A percentile compares a stretch with the other conserved stretches of the same genome.
Conservation (phyloP, 495 filamentous ascomycete species). For the Aspergillus bertholletiae region DNA sequence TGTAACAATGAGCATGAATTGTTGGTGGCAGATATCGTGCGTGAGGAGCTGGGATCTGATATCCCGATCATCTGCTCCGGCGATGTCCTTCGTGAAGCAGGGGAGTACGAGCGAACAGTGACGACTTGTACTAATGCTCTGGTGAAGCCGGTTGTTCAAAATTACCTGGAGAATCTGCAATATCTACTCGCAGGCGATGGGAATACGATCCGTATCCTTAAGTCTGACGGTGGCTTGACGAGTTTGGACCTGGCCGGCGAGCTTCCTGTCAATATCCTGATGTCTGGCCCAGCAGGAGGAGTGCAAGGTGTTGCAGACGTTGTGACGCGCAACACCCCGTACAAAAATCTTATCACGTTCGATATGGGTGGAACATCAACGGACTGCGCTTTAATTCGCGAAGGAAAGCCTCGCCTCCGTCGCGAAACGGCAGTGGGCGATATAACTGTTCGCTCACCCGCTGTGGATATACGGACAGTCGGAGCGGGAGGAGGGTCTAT, state of each 20-base stretch:
- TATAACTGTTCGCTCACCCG: slow-evolving; percentile 44
- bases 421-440: slow-evolving; percentile 44
- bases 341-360: slow-evolving; percentile 48
- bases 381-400: slow-evolving; percentile 44
- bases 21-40: slow-evolving; percentile 30
- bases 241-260: slow-evolving; percentile 40
- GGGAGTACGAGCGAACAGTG: slow-evolving; percentile 51
- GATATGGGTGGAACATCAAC: slow-evolving; percentile 53
- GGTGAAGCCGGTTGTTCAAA: slow-evolving; percentile 47
- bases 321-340: slow-evolving; percentile 40
- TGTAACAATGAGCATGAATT: slow-evolving; percentile 40
- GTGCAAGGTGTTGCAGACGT: slow-evolving; percentile 44
- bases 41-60: slow-evolving; percentile 33
- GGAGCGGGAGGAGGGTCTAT: slow-evolving; percentile 49
- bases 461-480: slow-evolving; percentile 47
- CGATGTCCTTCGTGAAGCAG: slow-evolving; percentile 46
- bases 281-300: slow-evolving; percentile 49
- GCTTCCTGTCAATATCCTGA: slow-evolving; percentile 45
- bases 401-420: slow-evolving; percentile 42
- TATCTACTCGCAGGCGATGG: slow-evolving; percentile 33
- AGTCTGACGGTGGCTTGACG: slow-evolving; percentile 46
- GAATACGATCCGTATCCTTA: slow-evolving; percentile 44
- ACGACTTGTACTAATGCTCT: slow-evolving; percentile 49
- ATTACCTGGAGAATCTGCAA: slow-evolving; percentile 38
- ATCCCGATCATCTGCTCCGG: slow-evolving; percentile 40